Conservation (phyloP, 2,329 filamentous ascomycete genomes). For the Malbranchea zuffiana region DNA sequence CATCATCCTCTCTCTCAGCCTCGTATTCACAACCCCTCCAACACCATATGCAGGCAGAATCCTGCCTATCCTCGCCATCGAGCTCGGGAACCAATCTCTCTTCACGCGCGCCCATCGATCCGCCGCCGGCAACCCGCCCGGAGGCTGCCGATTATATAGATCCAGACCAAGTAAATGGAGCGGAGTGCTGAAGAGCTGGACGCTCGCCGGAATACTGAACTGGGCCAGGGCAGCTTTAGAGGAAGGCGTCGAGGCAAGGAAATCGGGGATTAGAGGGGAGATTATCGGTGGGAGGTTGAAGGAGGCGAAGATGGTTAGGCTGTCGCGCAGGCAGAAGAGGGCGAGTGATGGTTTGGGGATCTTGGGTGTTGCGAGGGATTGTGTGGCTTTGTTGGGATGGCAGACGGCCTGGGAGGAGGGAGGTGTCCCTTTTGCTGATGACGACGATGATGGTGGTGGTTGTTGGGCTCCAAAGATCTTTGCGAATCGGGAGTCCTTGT, state of each 20-base stretch:
- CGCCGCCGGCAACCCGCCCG: slow-evolving; percentile 36
- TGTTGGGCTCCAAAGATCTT: slow-evolving; percentile 60
- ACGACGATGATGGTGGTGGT: slow-evolving; percentile 7
- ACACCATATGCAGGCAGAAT: slow-evolving; percentile 85
- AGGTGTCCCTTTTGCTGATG: slow-evolving; percentile 43
- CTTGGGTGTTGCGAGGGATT: slow-evolving; percentile 20
- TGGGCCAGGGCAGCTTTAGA: slow-evolving; percentile 57
- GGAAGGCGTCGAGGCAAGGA: slow-evolving; percentile 35
- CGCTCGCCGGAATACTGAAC: slow-evolving; percentile 65
- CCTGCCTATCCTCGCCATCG: slow-evolving; percentile 63
- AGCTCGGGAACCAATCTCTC: slow-evolving; percentile 65
- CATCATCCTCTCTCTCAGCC: slow-evolving; percentile 59
- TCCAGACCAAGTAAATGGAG: slow-evolving; percentile 77
- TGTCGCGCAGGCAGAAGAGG: slow-evolving; percentile 73
- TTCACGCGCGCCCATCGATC: slow-evolving; percentile 59
- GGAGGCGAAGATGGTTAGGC: slow-evolving; percentile 77
- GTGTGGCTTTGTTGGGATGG: slow-evolving; percentile 6
- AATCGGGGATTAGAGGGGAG: slow-evolving; percentile 54
- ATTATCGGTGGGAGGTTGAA: slow-evolving; percentile 81
- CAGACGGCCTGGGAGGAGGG: slow-evolving; percentile 46
- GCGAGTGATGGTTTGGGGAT: slow-evolving; percentile 62
- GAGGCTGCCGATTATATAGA: slow-evolving; percentile 60
- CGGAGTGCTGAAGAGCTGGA: slow-evolving; percentile 72
- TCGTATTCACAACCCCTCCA: slow-evolving; percentile 73
- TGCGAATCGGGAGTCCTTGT: slow-evolving; percentile 82